These are phyloP conservation scores for Kodamaea kakaduensis DNA, from an alignment of 805 yeast genomes.

Conservation along the genomic window DNA sequence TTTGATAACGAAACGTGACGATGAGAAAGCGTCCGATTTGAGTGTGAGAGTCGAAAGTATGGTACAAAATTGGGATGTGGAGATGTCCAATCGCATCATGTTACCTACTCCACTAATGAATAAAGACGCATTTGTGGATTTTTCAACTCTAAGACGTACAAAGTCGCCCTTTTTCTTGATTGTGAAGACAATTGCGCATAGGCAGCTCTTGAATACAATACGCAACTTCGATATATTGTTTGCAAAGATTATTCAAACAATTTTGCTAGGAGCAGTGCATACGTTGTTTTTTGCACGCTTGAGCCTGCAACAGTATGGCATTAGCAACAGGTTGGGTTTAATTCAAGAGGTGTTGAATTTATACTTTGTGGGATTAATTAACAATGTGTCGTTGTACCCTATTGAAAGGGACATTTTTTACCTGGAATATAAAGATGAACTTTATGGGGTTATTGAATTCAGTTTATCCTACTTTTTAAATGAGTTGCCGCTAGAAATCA, in stretches of 20 bases:
- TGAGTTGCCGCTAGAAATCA: conserved; percentile 66
- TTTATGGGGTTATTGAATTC: conserved; percentile 64
- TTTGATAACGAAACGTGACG: conserved; percentile 47
- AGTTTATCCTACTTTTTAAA: conserved; percentile 53
- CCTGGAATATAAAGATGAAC: conserved; percentile 71
- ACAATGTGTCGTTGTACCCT: conserved; percentile 74
- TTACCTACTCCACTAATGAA: conserved; percentile 9
- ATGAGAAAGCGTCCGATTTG: conserved; percentile 22
- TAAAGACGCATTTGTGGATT: conserved; percentile 26
- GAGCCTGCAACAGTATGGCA: conserved; percentile 41
- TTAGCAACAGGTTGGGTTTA: conserved; percentile 67
- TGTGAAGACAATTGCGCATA: conserved; percentile 26
- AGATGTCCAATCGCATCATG: conserved; percentile 11
- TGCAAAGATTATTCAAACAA: conserved; percentile 62
- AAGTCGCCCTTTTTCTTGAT: conserved; percentile 23
- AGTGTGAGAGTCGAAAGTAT: conserved; percentile 22
- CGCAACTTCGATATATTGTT: conserved; percentile 51
- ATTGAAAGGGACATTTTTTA: conserved; percentile 69
- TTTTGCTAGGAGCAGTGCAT: conserved; percentile 59
- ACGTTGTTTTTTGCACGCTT: conserved; percentile 58
- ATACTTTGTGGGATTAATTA: conserved; percentile 57
- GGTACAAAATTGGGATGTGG: conserved; percentile 26
- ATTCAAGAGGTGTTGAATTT: conserved; percentile 51
- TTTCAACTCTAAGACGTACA: conserved; percentile 38
- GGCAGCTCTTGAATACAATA: conserved; percentile 33